A percentile compares a stretch with the other conserved stretches of the same genome.
These are phyloP conservation scores for Brasenia schreberi DNA, from an alignment of 164 flowering plant species.

Conservation along the genomic window DNA sequence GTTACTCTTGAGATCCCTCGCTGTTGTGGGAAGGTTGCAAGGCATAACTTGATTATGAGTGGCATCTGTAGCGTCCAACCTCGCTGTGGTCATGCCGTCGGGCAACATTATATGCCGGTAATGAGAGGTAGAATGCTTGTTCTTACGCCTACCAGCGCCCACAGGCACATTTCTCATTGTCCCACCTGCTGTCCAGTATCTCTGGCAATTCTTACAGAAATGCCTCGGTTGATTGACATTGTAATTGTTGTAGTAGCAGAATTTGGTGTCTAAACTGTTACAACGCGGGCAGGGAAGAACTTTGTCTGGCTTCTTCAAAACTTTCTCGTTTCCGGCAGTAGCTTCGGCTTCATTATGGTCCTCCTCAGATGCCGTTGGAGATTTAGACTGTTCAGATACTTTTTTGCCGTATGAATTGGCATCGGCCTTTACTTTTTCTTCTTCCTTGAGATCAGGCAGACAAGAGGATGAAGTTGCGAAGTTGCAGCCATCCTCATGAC, in stretches of 20 bases:
- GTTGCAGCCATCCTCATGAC: slow-evolving; percentile 1
- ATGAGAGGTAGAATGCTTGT: slow-evolving; percentile 10
- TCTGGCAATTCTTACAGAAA: slow-evolving; percentile 16
- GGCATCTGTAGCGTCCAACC: slow-evolving; percentile 13
- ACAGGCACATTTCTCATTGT: slow-evolving; percentile 16
- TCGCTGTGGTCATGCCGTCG: slow-evolving; percentile 17
- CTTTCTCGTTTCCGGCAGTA: slow-evolving; percentile 8
- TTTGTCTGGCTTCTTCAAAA: slow-evolving; percentile 8
- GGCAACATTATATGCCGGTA: slow-evolving; percentile 14
- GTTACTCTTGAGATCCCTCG: slow-evolving; percentile 13
- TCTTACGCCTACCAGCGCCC: slow-evolving; percentile 13
- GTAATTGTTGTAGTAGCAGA: slow-evolving; percentile 14
- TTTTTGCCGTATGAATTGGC: background rate
- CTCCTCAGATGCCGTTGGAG: slow-evolving; percentile 5
- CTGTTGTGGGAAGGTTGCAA: slow-evolving; percentile 10
- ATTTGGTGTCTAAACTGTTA: slow-evolving; percentile 13
- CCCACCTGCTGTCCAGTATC: slow-evolving; percentile 17
- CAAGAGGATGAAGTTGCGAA: slow-evolving; percentile 6
- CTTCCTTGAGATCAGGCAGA: slow-evolving; percentile 9
- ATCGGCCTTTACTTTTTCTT: slow-evolving; percentile 4
- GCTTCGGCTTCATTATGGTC: slow-evolving; percentile 15
- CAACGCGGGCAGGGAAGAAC: slow-evolving; percentile 15
- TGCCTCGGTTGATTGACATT: slow-evolving; percentile 16
- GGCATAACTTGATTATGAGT: slow-evolving; percentile 16
- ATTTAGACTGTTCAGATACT: slow-evolving; percentile 4